Evolutionary conservation across 768 basidiomycete species (phyloP).

Genomic region (Crepidotus variabilis): DNA sequence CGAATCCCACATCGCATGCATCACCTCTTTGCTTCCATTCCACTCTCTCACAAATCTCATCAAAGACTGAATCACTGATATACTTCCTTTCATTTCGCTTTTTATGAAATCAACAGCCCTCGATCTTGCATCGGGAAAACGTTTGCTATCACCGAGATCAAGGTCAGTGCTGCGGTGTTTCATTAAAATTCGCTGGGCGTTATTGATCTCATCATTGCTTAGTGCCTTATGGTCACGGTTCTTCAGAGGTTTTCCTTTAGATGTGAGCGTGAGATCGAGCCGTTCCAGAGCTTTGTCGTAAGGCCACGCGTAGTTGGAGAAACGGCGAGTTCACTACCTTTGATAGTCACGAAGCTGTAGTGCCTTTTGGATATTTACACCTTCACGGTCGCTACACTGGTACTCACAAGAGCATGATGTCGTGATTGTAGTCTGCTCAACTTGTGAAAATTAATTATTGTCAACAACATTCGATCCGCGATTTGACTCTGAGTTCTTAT

Average conservation of each 20-base stretch:
- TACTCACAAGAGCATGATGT: no score
- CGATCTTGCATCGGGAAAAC: conserved; percentile 57
- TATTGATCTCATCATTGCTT: not conserved
- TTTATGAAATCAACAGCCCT: conserved; percentile 34
- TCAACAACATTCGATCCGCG: no score
- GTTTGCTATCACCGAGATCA: conserved; percentile 59
- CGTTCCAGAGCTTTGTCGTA: conserved; percentile 65
- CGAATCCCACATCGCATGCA: not conserved
- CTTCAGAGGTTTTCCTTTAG: conserved; percentile 53
- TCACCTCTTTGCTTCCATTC: no score
- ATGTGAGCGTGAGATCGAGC: conserved; percentile 48
- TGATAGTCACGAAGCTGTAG: conserved; percentile 41
- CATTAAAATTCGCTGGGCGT: not conserved
- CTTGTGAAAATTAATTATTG: no score
- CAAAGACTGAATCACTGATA: not conserved
- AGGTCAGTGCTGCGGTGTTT: conserved; percentile 32
- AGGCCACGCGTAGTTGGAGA: conserved; percentile 55
- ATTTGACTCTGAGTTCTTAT: no score
- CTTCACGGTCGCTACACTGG: no score
- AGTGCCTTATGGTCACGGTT: conserved; percentile 40
- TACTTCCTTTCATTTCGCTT: conserved; percentile 4
- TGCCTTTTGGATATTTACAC: no score
- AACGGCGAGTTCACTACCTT: conserved; percentile 51
- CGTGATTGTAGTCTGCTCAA: no score
- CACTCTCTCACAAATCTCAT: conserved; percentile 2